Base-by-base conservation (phyloP, 495 filamentous ascomycete genomes). In the Geopyxis carbonaria region DNA sequence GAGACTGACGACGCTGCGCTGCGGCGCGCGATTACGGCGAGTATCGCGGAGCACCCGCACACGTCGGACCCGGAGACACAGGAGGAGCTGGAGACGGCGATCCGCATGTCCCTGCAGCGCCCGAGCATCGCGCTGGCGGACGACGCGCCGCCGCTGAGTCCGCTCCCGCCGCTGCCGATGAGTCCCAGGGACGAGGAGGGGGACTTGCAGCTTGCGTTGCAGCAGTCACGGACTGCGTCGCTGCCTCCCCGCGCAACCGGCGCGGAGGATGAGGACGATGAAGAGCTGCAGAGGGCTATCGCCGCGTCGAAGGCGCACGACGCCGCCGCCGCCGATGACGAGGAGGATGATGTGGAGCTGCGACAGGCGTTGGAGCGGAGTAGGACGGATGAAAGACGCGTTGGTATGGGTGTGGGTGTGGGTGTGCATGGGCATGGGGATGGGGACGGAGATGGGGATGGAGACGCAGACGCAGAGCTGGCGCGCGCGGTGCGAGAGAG, bases 281-380 rank as follows among this genome's bases (percentile, higher is more conserved):
- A 2, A 5, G 27, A 30, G 27, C 15, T 30, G 27, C 2, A 30
- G 15, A 30, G 27, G 27, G 27, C 15, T 1, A 30, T 30, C 2
- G 1, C 11, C 11, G 27, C 11, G 15, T 30, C 27, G 27, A 30
- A 5, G 5, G 6, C 5, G 31, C 31, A 5, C 5, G 31, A 7
- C 31, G 18, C 5, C 5, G 11, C 31, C 7, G 7, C 31, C 5
- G 31, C 5, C 31, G 31, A 6, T 15, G 31, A 33, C 31, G 41
- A 23, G 11, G 21, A 44, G 11, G 34, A 19, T n/a, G 20, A 22
- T 18, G 15, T 27, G 58, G n/a, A n/a, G n/a, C n/a, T n/a, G n/a
- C n/a, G n/a, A n/a, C n/a, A n/a, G n/a, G n/a, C n/a, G n/a, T n/a
- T n/a, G n/a, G n/a, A n/a, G n/a, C n/a, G n/a, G n/a, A n/a, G n/a